Base-by-base conservation (phyloP, 768 basidiomycete species). In the Xerocomellus amylosporus region DNA sequence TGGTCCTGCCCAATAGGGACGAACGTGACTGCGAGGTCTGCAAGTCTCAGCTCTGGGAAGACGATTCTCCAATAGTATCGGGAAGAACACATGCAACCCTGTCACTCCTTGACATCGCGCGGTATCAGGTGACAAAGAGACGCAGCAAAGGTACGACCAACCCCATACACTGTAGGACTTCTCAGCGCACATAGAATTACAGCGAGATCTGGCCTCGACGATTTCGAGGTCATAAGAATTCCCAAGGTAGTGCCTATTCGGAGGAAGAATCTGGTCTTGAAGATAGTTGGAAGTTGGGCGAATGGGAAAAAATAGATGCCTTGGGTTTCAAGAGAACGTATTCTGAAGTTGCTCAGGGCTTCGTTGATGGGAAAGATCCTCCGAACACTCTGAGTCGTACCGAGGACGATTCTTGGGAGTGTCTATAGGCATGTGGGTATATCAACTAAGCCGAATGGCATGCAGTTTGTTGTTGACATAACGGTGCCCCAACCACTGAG, bases 281-380 rank as follows among this genome's bases (percentile, higher is more conserved):
- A 14, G 43, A 55, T 46, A 7, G 19, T 30, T 62, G 54, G 49
- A 33, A 26, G 15, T 28, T 47, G 26, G 34, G 43, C 2, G 66
- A 55, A n/a, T 68, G 67, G 67, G 66, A 66, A 33, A 58, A 54
- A 30, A 17, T 71, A 7, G 61, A 66, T 20, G 46, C n/a, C 10
- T n/a, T 24, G 9, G 43, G 26, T n/a, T 44, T 53, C 44, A 58
- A 53, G 53, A 60, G 53, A 36, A 55, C 56, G 15, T 69, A 68
- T 48, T 64, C 64, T 0, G 66, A 71, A 46, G 69, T 57, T 20
- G 59, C 48, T 26, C 65, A 8, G n/a, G 53, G 52, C 5, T 37
- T 55, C 12, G 26, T 40, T 4, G 55, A 60, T 10, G 48, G 30
- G 28, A 46, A 38, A 22, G 34, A 48, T 42, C 39, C 48, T 45